phyloP scores from a whole-genome alignment of 352 stramenopile genomes.

The Globisporangium nodosum region DNA sequence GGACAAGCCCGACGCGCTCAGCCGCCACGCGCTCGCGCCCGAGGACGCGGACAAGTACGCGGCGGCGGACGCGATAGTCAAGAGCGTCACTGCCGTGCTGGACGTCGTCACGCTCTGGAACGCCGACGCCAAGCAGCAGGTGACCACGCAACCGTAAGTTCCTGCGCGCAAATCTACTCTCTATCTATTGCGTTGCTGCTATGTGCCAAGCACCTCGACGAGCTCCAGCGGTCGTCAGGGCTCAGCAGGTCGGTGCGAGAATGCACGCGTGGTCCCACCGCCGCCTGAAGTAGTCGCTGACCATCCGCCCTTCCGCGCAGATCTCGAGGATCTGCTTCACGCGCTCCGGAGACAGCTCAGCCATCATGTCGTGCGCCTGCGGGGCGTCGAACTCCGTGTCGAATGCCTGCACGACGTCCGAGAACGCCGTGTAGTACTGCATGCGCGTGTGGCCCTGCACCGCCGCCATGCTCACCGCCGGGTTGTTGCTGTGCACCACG shows the following conservation, averaged over 20 bases:
- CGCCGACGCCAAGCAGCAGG: conserved; percentile 1
- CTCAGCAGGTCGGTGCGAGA: conserved; percentile 8
- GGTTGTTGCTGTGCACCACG: conserved; percentile 50
- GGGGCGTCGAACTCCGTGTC: conserved; percentile 38
- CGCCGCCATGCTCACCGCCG: conserved; percentile 40
- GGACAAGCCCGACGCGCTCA: conserved; percentile 33
- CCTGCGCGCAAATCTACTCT: background rate
- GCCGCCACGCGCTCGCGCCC: conserved; percentile 1
- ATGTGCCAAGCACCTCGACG: no score
- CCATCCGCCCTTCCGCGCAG: conserved; percentile 12
- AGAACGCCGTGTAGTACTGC: conserved; percentile 47
- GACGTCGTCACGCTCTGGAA: conserved; percentile 49
- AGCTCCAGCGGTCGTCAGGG: no score
- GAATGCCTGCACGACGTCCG: conserved; percentile 41
- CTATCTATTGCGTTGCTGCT: background rate
- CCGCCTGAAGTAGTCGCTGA: conserved; percentile 15
- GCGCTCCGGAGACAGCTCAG: background rate
- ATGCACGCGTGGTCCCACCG: conserved; percentile 17
- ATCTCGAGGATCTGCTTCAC: conserved; percentile 10
- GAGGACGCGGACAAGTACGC: conserved; percentile 16
- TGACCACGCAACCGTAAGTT: background rate
- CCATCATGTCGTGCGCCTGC: conserved; percentile 39
- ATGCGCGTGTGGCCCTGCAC: conserved; percentile 48
- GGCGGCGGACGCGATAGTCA: conserved; percentile 58
- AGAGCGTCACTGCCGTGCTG: conserved; percentile 35